Base-by-base conservation (phyloP, 2,329 filamentous ascomycete genomes). In the Pyrenophora seminiperda region DNA sequence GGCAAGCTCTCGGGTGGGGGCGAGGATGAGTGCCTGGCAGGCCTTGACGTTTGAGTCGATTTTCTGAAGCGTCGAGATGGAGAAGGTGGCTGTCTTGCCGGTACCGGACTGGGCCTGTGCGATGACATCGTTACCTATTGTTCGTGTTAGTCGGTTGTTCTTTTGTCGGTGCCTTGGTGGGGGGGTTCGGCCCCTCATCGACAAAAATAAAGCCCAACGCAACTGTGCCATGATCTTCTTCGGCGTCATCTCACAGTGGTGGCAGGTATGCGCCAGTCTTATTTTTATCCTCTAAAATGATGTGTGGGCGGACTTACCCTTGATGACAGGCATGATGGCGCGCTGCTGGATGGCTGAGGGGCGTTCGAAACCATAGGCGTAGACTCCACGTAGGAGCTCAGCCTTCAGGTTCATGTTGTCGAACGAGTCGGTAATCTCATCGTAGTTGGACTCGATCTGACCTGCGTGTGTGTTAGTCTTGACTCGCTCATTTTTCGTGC, bases 391-490 rank as follows among this genome's bases (percentile, higher is more conserved):
- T 76, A 99, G 91, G 74, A 99, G 89, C 84, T 99, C 94, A 63
- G 91, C 76, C 86, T 95, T 96, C 74, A 99, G 86, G 81, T 87
- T 88, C 94, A 99, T 99, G 72, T 92, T 85, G 81, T 99, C 94
- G 81, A 99, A 99, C 58, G 91, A 96, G 81, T 99, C 95, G 79
- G 94, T 93, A 73, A 93, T 92, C 86, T 97, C 92, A 85, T 99
- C 94, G 83, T 97, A 99, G 90, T 99, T 99, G 76, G 92, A 96
- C 86, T 99, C 95, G 85, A 99, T 99, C 83, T 96, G 91, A 80
- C 88, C 93, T 96, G 77, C 72, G 75, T 51, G 51, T 45, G 56
- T 46, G 56, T 62, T 63, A 61, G 57, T 41, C 34, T 31, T 24
- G 19, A 41, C 41, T 42, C 49, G 46, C 52, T 15, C 24, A 32